Percentiles rank a stretch among this genome's conserved stretches.
phyloP scores from a whole-genome alignment of 2,329 filamentous ascomycete genomes.

The Periconia macrospinosa region DNA sequence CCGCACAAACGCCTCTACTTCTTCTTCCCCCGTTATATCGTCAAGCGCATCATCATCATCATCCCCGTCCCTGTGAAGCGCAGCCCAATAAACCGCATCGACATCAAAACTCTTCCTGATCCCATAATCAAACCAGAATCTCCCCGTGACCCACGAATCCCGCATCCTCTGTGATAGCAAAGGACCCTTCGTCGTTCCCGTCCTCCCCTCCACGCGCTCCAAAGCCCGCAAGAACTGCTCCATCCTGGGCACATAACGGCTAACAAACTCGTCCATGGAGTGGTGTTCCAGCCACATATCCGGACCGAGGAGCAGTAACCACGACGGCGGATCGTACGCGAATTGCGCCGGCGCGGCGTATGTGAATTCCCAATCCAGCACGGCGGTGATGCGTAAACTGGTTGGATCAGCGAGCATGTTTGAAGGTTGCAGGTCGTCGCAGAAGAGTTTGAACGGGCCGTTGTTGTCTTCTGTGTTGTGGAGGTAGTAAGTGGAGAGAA shows the following conservation, averaged over 20 bases:
- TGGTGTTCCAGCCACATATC: constrained; percentile 24
- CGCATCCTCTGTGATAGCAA: constrained; percentile 32
- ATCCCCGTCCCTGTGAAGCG: constrained; percentile 11
- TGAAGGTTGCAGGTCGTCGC: constrained; percentile 42
- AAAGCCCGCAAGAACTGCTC: constrained; percentile 44
- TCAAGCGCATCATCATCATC: constrained; percentile 12
- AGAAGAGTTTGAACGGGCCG: constrained; percentile 41
- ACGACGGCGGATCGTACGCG: constrained; percentile 44
- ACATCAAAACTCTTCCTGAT: constrained; percentile 42
- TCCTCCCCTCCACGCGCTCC: constrained; percentile 27
- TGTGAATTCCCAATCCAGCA: constrained; percentile 48
- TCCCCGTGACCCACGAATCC: constrained; percentile 37
- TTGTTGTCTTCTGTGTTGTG: no score
- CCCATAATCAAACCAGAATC: constrained; percentile 46
- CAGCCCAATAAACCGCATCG: constrained; percentile 36
- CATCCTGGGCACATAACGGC: constrained; percentile 35
- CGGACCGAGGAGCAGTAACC: constrained; percentile 39
- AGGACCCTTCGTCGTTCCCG: no score
- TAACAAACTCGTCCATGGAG: constrained; percentile 24
- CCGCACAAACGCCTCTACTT: constrained; percentile 11
- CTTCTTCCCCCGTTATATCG: constrained; percentile 1
- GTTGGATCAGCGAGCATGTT: constrained; percentile 46
- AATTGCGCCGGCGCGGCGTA: constrained; percentile 47
- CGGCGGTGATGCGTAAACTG: constrained; percentile 40
- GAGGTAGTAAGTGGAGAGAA: no score